Evolutionary conservation across 805 yeast species (phyloP), one percentile per base, ranked within the genome.

Genomic region (Yamadazyma phyllophila): DNA sequence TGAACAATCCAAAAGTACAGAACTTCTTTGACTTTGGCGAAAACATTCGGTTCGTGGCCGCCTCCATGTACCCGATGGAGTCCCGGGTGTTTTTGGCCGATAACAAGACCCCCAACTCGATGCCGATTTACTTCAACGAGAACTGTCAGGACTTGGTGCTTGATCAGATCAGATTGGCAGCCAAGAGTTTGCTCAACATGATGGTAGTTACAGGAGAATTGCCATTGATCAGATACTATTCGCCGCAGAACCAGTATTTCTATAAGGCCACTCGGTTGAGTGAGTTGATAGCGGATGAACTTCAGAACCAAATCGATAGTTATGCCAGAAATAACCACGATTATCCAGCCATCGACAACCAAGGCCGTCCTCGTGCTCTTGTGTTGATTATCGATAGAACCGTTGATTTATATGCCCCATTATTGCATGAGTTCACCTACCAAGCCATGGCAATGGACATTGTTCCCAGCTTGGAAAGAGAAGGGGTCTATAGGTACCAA

Each of bases 401-500:
- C 1, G 61, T 90, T 60, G 99, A 95, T 62, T 69, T 85, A 40
- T 79, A 80, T 56, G 86, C 94, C 6, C 96, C 97, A 0, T 61
- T 94, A 39, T 65, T 91, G 44, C 98, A 94, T 63, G 96, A 89
- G 61, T 88, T 91, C 64, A 80, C 85, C 17, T 94, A 91, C 64
- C 96, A 92, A 65, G 91, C 97, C 4, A 83, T 91, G 87, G 85
- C 91, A 14, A 84, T 85, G 68, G 99, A 92, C 62, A 65, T 85
- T 24, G 74, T 76, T 1, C 68, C 67, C 26, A 58, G 66, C 36
- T 63, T 72, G 51, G 77, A 55, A 67, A 65, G 62, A 63, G 69
- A 43, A 69, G 69, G 71, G 26, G 53, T 52, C 12, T 84, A 79
- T 60, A 67, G 59, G 27, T 87, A 83, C 57, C 60, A 67, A 37